Conservation (phyloP, 2,329 filamentous ascomycete genomes). For the Monilinia laxa region DNA sequence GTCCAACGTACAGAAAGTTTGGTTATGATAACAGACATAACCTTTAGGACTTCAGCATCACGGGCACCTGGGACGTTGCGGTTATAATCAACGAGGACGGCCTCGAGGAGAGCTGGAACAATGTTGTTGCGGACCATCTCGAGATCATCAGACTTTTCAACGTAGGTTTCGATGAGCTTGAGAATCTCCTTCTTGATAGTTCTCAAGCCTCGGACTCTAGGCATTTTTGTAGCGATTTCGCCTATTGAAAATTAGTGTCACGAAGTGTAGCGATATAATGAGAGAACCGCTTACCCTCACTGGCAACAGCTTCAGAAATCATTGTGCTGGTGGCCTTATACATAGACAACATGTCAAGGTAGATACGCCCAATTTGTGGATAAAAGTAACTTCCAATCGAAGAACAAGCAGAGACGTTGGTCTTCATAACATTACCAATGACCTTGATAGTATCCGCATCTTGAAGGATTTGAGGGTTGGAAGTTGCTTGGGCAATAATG, state of each 20-base stretch:
- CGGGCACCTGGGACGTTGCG: slow-evolving; percentile 93
- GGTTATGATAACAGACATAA: slow-evolving; percentile 95
- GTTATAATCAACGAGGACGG: slow-evolving; percentile 93
- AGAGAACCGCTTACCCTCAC: slow-evolving; percentile 61
- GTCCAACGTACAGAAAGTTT: slow-evolving; percentile 86
- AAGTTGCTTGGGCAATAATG: slow-evolving; percentile 85
- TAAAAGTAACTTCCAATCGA: slow-evolving; percentile 98
- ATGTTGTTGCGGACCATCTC: slow-evolving; percentile 92
- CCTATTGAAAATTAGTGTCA: slow-evolving; percentile 51
- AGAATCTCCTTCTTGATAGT: slow-evolving; percentile 99
- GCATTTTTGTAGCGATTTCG: slow-evolving; percentile 94
- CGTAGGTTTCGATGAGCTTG: slow-evolving; percentile 96
- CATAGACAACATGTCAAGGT: slow-evolving; percentile 98
- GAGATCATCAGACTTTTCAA: slow-evolving; percentile 95
- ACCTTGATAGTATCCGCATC: slow-evolving; percentile 96
- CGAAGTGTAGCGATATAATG: background rate
- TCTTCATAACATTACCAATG: slow-evolving; percentile 99
- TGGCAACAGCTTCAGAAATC: slow-evolving; percentile 87
- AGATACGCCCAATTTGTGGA: slow-evolving; percentile 95
- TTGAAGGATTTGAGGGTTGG: slow-evolving; percentile 82
- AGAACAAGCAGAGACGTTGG: slow-evolving; percentile 96
- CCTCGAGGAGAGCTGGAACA: slow-evolving; percentile 92
- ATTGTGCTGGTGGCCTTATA: slow-evolving; percentile 95
- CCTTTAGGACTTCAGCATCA: slow-evolving; percentile 93
- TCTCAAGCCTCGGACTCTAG: slow-evolving; percentile 87